phyloP scores from a whole-genome alignment of 169 alveolate genomes.

The Cryptosporidium muris region DNA sequence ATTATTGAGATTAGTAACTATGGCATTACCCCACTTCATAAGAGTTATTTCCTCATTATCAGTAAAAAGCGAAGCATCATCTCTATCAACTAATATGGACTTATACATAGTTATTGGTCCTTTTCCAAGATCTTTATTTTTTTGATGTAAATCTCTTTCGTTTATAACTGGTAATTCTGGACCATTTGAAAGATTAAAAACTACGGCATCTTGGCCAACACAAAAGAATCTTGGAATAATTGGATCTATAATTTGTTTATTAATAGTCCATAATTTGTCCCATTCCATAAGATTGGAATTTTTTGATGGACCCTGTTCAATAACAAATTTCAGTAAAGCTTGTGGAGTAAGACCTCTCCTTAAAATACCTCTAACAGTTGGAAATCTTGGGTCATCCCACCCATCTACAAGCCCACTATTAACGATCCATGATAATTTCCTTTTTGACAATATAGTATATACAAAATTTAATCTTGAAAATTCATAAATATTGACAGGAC shows the following conservation, averaged over 20 bases:
- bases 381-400: conserved; percentile 98
- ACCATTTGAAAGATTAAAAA: conserved; percentile 77
- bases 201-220: conserved; percentile 80
- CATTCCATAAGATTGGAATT: conserved; percentile 97
- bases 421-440: conserved; percentile 95
- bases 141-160: conserved; percentile 90
- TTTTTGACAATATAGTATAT: conserved; percentile 94
- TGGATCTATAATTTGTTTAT: conserved; percentile 93
- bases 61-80: conserved; percentile 88
- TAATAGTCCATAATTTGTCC: conserved; percentile 98
- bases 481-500: conserved; percentile 92
- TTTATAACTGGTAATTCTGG: conserved; percentile 78
- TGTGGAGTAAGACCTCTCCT: conserved; percentile 97
- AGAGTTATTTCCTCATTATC: conserved; percentile 95
- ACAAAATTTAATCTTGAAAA: conserved; percentile 93
- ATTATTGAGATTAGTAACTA: conserved; percentile 80
- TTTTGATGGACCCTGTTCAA: conserved; percentile 97
- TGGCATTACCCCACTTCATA: conserved; percentile 96
- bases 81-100: conserved; percentile 85
- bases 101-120: conserved; percentile 81
- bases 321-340: conserved; percentile 95
- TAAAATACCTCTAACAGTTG: conserved; percentile 97
- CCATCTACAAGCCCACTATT: conserved; percentile 92
- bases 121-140: conserved; percentile 90
- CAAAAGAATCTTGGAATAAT: conserved; percentile 94